phyloP scores from a whole-genome alignment of 78 protist genomes.

The Bodo saltans region DNA sequence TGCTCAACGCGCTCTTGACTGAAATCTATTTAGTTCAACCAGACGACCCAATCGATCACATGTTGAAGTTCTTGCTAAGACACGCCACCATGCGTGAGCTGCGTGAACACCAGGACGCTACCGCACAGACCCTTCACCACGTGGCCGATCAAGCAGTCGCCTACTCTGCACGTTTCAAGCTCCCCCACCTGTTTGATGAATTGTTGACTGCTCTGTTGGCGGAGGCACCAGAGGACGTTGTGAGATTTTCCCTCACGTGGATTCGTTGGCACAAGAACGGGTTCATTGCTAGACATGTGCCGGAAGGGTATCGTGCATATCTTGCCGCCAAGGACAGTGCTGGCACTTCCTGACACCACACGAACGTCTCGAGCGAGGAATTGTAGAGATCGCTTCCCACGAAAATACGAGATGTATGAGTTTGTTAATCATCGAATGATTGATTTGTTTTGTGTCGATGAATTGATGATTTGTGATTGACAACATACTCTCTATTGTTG shows the following conservation, averaged over 20 bases:
- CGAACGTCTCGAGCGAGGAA: too few relatives aligned
- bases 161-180: not conserved
- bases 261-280: not conserved
- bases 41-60: slow-evolving; percentile 1
- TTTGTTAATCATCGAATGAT: too few relatives aligned
- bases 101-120: not conserved
- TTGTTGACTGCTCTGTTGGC: not conserved
- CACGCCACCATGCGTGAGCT: not conserved
- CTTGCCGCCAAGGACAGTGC: too few relatives aligned
- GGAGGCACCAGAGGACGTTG: not conserved
- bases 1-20: not conserved
- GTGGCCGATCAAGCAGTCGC: too few relatives aligned
- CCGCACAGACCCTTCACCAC: not conserved
- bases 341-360: too few relatives aligned
- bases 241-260: not conserved
- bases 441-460: too few relatives aligned
- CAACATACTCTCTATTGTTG: too few relatives aligned
- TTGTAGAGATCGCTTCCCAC: too few relatives aligned
- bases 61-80: not conserved
- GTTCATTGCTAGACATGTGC: not conserved
- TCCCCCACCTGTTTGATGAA: slow-evolving; percentile 14
- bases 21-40: not conserved
- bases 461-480: too few relatives aligned
- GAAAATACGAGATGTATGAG: too few relatives aligned
- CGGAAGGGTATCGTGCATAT: not conserved